These are phyloP conservation scores for Yamadazyma laniorum DNA, from an alignment of 805 yeast species.

Conservation along the genomic window DNA sequence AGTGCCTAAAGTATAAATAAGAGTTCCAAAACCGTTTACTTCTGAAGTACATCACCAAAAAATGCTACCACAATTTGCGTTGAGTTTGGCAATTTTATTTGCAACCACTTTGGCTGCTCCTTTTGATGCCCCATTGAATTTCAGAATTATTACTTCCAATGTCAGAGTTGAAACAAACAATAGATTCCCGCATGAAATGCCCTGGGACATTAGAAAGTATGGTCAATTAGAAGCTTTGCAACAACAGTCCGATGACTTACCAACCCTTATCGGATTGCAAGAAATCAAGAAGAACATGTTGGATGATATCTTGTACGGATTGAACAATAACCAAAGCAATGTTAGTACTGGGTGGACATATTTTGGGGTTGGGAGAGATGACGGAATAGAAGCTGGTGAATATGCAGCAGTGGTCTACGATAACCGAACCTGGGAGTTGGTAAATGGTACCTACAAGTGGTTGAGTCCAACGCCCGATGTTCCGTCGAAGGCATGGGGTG, in stretches of 20 bases:
- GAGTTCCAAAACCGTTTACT: too few species aligned
- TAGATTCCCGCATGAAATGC: conserved; percentile 35
- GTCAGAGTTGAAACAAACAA: conserved; percentile 42
- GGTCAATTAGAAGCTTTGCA: conserved; percentile 26
- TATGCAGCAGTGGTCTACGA: conserved; percentile 48
- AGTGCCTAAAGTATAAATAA: too few species aligned
- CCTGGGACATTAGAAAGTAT: conserved; percentile 45
- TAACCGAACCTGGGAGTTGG: conserved; percentile 33
- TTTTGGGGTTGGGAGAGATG: conserved; percentile 51
- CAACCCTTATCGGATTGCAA: conserved; percentile 40
- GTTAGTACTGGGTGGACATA: conserved; percentile 39
- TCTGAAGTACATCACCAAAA: too few species aligned
- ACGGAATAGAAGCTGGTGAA: conserved; percentile 51
- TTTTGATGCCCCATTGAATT: conserved; percentile 2
- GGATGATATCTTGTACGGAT: conserved; percentile 30
- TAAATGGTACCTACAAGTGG: conserved; percentile 49
- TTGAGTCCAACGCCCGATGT: conserved; percentile 51
- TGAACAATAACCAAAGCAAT: conserved; percentile 27
- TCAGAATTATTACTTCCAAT: conserved; percentile 22
- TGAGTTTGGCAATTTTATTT: conserved; percentile 3
- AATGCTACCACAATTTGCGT: conserved; percentile 3
- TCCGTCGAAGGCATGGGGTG: conserved; percentile 46
- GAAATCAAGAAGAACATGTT: conserved; percentile 45
- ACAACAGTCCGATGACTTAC: conserved; percentile 7
- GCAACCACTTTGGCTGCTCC: conserved; percentile 10